phyloP scores from a whole-genome alignment of 31 red algal genomes.

The Endocladia muricata region DNA sequence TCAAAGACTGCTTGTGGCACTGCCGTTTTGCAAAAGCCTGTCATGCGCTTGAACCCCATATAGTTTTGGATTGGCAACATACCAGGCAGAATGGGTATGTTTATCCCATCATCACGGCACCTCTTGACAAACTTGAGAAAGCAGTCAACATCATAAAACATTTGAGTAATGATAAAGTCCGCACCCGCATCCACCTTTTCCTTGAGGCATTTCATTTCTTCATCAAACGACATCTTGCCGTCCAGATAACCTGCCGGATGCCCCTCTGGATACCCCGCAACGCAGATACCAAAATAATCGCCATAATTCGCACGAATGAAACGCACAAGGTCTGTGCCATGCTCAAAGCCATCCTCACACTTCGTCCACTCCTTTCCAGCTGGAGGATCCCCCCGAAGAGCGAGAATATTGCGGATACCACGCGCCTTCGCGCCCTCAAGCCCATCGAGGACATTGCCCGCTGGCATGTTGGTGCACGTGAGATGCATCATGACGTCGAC shows the following conservation, averaged over 20 bases:
- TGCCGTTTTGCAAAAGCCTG: conserved; percentile 92
- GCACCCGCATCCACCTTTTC: conserved; percentile 95
- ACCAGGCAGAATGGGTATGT: conserved; percentile 93
- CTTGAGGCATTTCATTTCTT: conserved; percentile 89
- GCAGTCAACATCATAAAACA: conserved; percentile 97
- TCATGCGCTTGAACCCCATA: conserved; percentile 97
- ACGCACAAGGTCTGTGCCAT: conserved; percentile 88
- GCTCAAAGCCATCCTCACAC: conserved; percentile 95
- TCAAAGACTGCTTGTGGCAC: conserved; percentile 79
- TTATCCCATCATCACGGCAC: conserved; percentile 85
- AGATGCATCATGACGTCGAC: conserved; percentile 96
- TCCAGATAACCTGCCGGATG: conserved; percentile 89
- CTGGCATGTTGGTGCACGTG: conserved; percentile 97
- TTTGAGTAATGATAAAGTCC: conserved; percentile 98
- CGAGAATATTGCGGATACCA: conserved; percentile 95
- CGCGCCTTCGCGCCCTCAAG: conserved; percentile 79
- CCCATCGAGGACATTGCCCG: conserved; percentile 76
- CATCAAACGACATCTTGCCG: conserved; percentile 81
- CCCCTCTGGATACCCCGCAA: conserved; percentile 99
- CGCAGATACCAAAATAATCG: conserved; percentile 94
- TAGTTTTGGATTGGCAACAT: conserved; percentile 98
- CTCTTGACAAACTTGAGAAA: conserved; percentile 86
- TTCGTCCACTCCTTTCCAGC: conserved; percentile 95
- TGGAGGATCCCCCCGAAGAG: conserved; percentile 93
- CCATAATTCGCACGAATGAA: conserved; percentile 91